Evolutionary conservation across 306 rosid species (phyloP).

Genomic region (Castanospermum australe): DNA sequence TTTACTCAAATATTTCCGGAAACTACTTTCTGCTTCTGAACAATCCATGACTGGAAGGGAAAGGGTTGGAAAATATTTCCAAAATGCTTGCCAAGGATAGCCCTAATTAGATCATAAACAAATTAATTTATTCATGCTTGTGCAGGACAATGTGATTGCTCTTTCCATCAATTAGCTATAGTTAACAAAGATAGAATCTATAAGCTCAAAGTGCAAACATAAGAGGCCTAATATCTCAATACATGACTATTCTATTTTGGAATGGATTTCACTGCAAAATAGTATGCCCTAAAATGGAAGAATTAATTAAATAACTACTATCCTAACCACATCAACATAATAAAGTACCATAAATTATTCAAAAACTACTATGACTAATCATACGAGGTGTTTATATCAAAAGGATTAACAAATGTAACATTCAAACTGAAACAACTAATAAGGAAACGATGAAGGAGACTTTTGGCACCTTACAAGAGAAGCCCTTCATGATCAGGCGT

Average conservation of each 20-base stretch:
- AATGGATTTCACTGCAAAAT: not conserved
- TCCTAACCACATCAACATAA: not conserved
- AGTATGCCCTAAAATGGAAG: not conserved
- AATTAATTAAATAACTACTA: not conserved
- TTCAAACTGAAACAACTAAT: not conserved
- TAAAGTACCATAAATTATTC: not conserved
- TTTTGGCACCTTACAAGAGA: constrained; percentile 55
- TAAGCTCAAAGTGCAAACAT: too few species aligned
- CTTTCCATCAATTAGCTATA: too few species aligned
- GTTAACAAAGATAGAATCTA: too few species aligned
- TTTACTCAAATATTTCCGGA: not conserved
- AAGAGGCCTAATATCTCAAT: not conserved
- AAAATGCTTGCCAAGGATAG: too few species aligned
- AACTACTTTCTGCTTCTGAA: not conserved
- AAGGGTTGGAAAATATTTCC: too few species aligned
- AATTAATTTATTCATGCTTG: too few species aligned
- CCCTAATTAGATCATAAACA: too few species aligned
- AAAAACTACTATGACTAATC: not conserved
- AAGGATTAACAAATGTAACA: not conserved
- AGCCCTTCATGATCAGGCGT: constrained; percentile 54
- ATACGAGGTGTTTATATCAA: not conserved
- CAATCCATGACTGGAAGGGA: not conserved
- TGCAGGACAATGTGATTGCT: too few species aligned
- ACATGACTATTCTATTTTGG: not conserved
- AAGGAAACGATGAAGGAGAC: not conserved